Conservation (phyloP, 2,329 filamentous ascomycete genomes). For the Mariannaea sp. region DNA sequence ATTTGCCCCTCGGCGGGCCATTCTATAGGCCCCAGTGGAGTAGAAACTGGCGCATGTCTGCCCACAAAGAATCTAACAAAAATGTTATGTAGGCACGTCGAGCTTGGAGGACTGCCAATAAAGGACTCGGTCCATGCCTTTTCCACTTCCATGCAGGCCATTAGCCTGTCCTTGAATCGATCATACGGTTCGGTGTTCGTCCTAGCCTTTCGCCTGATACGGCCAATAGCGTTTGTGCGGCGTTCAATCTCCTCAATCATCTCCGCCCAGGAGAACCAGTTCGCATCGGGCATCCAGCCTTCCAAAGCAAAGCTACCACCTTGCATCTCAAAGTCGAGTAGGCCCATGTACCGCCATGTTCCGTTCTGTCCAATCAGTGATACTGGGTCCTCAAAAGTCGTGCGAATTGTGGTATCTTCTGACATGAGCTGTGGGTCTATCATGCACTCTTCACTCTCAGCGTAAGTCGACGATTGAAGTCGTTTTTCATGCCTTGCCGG, state of each 20-base stretch:
- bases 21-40: slow-evolving; percentile 9
- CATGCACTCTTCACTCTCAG: not conserved
- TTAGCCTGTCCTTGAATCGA: slow-evolving; percentile 39
- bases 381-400: slow-evolving; percentile 30
- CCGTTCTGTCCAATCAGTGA: slow-evolving; percentile 35
- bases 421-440: slow-evolving; percentile 15
- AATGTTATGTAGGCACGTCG: slow-evolving; percentile 41
- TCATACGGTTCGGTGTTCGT: slow-evolving; percentile 20
- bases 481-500: slow-evolving; percentile 9
- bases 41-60: slow-evolving; percentile 1
- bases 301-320: slow-evolving; percentile 48
- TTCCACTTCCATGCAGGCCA: slow-evolving; percentile 54
- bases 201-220: slow-evolving; percentile 18
- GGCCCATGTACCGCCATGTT: slow-evolving; percentile 41
- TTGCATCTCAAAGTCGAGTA: slow-evolving; percentile 44
- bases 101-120: slow-evolving; percentile 25
- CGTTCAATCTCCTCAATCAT: slow-evolving; percentile 39
- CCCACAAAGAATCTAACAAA: slow-evolving; percentile 38
- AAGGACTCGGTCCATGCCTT: slow-evolving; percentile 43
- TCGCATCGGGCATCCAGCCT: slow-evolving; percentile 50
- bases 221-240: slow-evolving; percentile 23
- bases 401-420: slow-evolving; percentile 2
- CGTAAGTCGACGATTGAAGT: slow-evolving; percentile 7
- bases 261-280: slow-evolving; percentile 43
- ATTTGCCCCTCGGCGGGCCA: slow-evolving; percentile 40